Conservation (phyloP, 2,329 filamentous ascomycete genomes). For the Mycosphaerella sp. region DNA sequence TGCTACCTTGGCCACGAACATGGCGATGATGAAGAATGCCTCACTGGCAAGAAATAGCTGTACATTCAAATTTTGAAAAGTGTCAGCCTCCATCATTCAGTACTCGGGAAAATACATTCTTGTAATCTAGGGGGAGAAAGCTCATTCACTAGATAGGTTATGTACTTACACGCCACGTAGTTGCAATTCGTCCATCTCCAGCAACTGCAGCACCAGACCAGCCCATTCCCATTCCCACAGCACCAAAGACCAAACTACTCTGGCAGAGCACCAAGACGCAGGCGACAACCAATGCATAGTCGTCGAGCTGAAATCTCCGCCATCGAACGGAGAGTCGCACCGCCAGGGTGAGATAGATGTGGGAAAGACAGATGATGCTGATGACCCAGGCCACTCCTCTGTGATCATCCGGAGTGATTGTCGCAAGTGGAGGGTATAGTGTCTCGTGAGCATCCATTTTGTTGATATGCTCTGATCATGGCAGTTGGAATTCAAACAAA, state of each 20-base stretch:
- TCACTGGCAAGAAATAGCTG: slow-evolving; percentile 16
- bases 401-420: slow-evolving; percentile 7
- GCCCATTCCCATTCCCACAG: slow-evolving; percentile 12
- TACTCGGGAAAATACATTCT: too few relatives aligned
- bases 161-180: slow-evolving; percentile 11
- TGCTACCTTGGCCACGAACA: slow-evolving; percentile 11
- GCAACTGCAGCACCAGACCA: not conserved
- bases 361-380: slow-evolving; percentile 11
- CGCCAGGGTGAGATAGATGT: slow-evolving; percentile 12
- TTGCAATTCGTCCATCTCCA: not conserved
- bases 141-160: not conserved
- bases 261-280: slow-evolving; percentile 12
- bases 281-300: slow-evolving; percentile 11
- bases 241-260: slow-evolving; percentile 6
- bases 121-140: too few relatives aligned
- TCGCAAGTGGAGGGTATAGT: slow-evolving; percentile 12
- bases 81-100: too few relatives aligned
- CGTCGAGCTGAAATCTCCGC: slow-evolving; percentile 14
- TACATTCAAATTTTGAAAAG: not conserved
- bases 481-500: not conserved
- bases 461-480: not conserved
- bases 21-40: slow-evolving; percentile 9
- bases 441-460: slow-evolving; percentile 2
- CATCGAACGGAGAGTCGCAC: slow-evolving; percentile 14
- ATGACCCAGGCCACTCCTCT: slow-evolving; percentile 15